phyloP scores from a whole-genome alignment of 2,329 filamentous ascomycete species.

The Thielaviopsis populi region DNA sequence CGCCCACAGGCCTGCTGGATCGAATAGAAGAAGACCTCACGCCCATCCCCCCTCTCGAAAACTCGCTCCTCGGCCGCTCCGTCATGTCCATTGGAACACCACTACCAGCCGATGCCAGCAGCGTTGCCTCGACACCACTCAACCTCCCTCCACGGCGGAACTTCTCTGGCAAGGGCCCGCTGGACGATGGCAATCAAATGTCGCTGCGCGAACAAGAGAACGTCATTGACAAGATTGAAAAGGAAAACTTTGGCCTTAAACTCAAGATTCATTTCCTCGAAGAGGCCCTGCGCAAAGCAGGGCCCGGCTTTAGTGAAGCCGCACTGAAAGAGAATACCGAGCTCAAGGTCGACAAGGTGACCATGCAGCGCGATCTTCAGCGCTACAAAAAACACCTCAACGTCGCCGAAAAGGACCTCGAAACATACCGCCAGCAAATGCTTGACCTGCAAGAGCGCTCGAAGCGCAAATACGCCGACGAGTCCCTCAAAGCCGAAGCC shows the following conservation, averaged over 20 bases:
- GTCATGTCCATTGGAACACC: constrained; percentile 34
- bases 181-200: constrained; percentile 78
- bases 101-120: constrained; percentile 48
- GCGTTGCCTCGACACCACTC: constrained; percentile 68
- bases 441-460: constrained; percentile 68
- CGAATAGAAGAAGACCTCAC: constrained; percentile 59
- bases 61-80: constrained; percentile 53
- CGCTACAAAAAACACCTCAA: constrained; percentile 73
- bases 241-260: constrained; percentile 95
- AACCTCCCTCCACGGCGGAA: constrained; percentile 49
- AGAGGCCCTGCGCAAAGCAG: constrained; percentile 72
- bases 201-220: constrained; percentile 91
- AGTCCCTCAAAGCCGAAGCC: constrained; percentile 48
- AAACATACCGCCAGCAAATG: constrained; percentile 68
- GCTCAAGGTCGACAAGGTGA: constrained; percentile 82
- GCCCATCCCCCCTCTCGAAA: constrained; percentile 56
- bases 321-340: constrained; percentile 91
- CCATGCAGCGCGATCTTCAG: constrained; percentile 74
- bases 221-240: constrained; percentile 89
- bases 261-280: constrained; percentile 95
- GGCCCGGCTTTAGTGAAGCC: constrained; percentile 76
- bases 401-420: constrained; percentile 72
- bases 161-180: constrained; percentile 44
- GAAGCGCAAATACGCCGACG: constrained; percentile 59
- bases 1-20: constrained; percentile 45